Conservation (phyloP, 345 rosid species). For the Xanthoceras sorbifolium region DNA sequence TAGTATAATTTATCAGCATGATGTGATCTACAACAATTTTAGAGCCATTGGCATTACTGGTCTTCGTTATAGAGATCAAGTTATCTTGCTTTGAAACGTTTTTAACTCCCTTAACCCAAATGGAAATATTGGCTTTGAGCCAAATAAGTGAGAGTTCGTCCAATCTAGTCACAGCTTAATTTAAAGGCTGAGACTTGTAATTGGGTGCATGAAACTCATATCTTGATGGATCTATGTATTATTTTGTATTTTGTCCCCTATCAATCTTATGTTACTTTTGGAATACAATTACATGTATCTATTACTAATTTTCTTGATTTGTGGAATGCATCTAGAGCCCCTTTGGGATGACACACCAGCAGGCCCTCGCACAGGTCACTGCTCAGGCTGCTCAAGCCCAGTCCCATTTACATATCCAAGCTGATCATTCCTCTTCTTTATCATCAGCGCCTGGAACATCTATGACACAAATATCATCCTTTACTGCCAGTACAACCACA, state of each 20-base stretch:
- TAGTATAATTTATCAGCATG: neutral
- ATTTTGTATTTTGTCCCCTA: neutral
- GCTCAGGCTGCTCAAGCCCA: constrained; percentile 71
- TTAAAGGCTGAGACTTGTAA: constrained; percentile 6
- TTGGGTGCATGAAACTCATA: neutral
- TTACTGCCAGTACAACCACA: constrained; percentile 20
- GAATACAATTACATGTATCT: neutral
- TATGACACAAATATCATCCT: constrained; percentile 28
- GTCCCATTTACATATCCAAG: constrained; percentile 35
- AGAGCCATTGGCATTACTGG: neutral
- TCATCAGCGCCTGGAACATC: constrained; percentile 39
- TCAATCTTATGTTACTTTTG: neutral
- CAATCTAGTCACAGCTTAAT: neutral
- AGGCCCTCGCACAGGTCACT: constrained; percentile 79
- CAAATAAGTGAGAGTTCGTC: neutral
- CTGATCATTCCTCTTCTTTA: constrained; percentile 33
- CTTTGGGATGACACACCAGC: constrained; percentile 82
- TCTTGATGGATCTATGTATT: neutral
- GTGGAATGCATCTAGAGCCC: constrained; percentile 48
- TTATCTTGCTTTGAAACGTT: neutral
- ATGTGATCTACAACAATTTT: neutral
- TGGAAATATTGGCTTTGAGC: neutral
- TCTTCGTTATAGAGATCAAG: neutral
- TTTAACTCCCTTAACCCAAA: neutral
- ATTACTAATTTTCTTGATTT: constrained; percentile 13